Base-by-base conservation (phyloP, 1,139 yeast species). In the Kluyveromyces sp. region DNA sequence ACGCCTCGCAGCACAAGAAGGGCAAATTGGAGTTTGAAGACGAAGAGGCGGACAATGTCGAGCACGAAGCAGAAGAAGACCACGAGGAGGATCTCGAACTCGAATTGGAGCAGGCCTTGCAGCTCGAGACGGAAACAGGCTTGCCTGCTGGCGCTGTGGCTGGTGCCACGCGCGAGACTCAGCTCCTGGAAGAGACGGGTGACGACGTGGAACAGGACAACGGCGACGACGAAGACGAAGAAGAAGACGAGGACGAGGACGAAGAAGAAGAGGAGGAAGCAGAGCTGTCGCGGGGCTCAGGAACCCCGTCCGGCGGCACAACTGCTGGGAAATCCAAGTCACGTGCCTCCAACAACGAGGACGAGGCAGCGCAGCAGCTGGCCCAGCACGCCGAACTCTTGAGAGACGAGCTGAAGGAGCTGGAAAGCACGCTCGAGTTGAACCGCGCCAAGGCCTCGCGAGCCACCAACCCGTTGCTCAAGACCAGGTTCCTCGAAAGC, bases 391-490 rank as follows among this genome's bases (percentile, higher is more conserved):
- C 77, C 52, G 88, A 83, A 57, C 73, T 88, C 54, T 69, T 92
- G 47, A 78, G 78, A 49, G 97, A 89, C 61, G 97, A 89, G 61
- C 80, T 94, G 43, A 69, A 74, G 12, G 98, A 94, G 58, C 71
- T 94, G 50, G 89, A 85, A 57, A 68, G 77, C 35, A 89, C 92
- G 0, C 84, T 94, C 45, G 79, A 75, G 43, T 80, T 80, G 55
- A 92, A 89, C 57, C 78, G 78, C 58, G 74, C 74, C 43, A 92
- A 86, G 54, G 76, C 87, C 40, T 77, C 74, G 15, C 81, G 82
- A 46, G 89, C 94, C 1, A 78, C 89, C 31, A 88, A 88, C 61
- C 89, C 89, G 55, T 83, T 92, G 69, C 74, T 92, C 78, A 80
- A 83, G 61, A 85, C 83, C 66, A 82, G 96, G 66, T 84, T 88